Base-by-base conservation (phyloP, 1,139 yeast genomes). In the Suhomyces ambrosiae region DNA sequence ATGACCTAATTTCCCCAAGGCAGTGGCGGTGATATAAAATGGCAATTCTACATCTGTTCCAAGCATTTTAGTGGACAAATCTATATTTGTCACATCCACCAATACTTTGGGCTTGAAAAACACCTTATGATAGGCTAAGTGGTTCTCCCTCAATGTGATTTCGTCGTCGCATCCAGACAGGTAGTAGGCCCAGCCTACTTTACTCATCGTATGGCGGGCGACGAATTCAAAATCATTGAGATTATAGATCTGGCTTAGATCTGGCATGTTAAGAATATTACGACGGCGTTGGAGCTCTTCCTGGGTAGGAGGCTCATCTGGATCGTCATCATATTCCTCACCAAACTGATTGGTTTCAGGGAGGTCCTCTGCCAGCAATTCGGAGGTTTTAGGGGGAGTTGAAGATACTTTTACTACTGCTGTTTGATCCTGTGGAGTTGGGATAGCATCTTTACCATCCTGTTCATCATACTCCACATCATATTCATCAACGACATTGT, bases 111-210 rank as follows among this genome's bases (percentile, higher is more conserved):
- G 97, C 48, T 83, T 81, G 71, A 90, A 90, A 65, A 84, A 88
- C 36, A 89, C 75, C 38, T 95, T 73, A 52, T 87, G 96, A 64
- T 80, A 90, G 3, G 96, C 90, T 43, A 82, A 71, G 57, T 89
- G 97, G 64, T 90, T 90, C 55, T 89, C 96, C 48, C 97, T 74
- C 57, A 87, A 61, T 2, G 96, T 77, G 48, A 90, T 80, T 64
- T 90, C 97, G 60, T 90, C 97, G 59, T 90, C 97, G 29, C 95
- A 76, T 7, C 95, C 97, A 25, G 94, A 82, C 2, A 95, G 83
- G 58, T 88, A 90, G 62, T 90, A 90, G 9, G 90, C 92, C 92
- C 96, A 86, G 0, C 94, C 96, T 11, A 81, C 76, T 46, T 79
- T 80, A 28, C 86, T 77, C 74, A 90, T 63, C 30, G 84, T 80